Base-by-base conservation (phyloP, 2,329 filamentous ascomycete genomes). In the Penicillium sp. region DNA sequence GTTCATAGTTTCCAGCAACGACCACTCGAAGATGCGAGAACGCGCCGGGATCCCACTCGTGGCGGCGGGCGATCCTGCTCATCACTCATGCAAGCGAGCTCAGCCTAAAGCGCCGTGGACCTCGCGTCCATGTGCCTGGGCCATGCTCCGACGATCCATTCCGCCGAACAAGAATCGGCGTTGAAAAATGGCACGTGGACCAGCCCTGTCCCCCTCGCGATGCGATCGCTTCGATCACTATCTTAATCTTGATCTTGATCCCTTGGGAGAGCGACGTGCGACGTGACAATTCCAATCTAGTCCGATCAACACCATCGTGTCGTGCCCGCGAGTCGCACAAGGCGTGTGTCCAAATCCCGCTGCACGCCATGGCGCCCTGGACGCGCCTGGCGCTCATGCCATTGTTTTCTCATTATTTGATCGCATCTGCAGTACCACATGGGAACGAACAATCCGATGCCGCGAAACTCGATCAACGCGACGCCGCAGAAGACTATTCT, bases 401-500 rank as follows among this genome's bases (percentile, higher is more conserved):
- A 41, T 35, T 51, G 32, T 40, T 52, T 2, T 35, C 41, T 6
- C 45, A 50, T 10, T n/a, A 36, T 8, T 10, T 47, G 10, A 20
- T 36, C 13, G 36, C 39, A 18, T 45, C 47, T 6, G 45, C 43
- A 16, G 45, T 47, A 5, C 33, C 41, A 25, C 44, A 47, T 7
- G 30, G n/a, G 19, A 37, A n/a, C n/a, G n/a, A n/a, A n/a, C n/a
- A 39, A 25, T 21, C 13, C 10, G 34, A 47, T 0, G 16, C 40
- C 3, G 26, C 25, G 3, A 32, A 40, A 7, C 34, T 58, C n/a
- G 36, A 47, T 6, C 16, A 42, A 16, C 54, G 59, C 23, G 45
- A 36, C 14, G 42, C 49, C 5, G 47, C 36, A 21, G 43, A 42
- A 26, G 54, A 44, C 15, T 62, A 63, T 33, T 46, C 45, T 11